phyloP scores from a whole-genome alignment of 352 stramenopile species.

The Phytophthora vignae region DNA sequence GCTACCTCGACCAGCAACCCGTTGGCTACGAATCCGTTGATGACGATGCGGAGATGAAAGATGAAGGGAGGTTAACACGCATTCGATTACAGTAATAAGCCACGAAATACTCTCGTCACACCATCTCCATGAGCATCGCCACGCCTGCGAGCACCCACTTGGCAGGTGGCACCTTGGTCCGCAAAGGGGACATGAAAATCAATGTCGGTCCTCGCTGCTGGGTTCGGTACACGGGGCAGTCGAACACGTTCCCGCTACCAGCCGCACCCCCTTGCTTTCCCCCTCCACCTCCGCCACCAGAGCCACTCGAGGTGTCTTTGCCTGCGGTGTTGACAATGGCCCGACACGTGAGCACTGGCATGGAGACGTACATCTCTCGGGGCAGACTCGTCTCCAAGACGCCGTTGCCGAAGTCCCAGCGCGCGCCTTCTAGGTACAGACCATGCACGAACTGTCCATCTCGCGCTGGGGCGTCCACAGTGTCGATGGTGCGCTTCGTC shows the following conservation, averaged over 20 bases:
- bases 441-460: slow-evolving; percentile 93
- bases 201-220: slow-evolving; percentile 91
- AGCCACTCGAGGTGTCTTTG: slow-evolving; percentile 43
- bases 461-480: slow-evolving; percentile 81
- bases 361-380: slow-evolving; percentile 92
- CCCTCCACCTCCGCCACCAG: slow-evolving; percentile 10
- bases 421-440: slow-evolving; percentile 90
- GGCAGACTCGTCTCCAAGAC: slow-evolving; percentile 84
- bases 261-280: slow-evolving; percentile 17
- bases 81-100: neutral
- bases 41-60: slow-evolving; percentile 40
- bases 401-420: slow-evolving; percentile 85
- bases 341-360: slow-evolving; percentile 93
- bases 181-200: slow-evolving; percentile 88
- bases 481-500: slow-evolving; percentile 88
- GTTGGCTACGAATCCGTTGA: slow-evolving; percentile 54
- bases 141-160: slow-evolving; percentile 94
- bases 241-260: slow-evolving; percentile 55
- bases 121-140: slow-evolving; percentile 91
- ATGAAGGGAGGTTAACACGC: neutral
- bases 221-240: slow-evolving; percentile 93
- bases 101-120: slow-evolving; percentile 36
- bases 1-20: slow-evolving; percentile 61
- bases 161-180: slow-evolving; percentile 85
- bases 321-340: slow-evolving; percentile 58